Percentiles rank a stretch among this genome's conserved stretches.
These are phyloP conservation scores for Xerocomus cyaneibrunnescens DNA, from an alignment of 1,284 basidiomycete species.

Conservation along the genomic window DNA sequence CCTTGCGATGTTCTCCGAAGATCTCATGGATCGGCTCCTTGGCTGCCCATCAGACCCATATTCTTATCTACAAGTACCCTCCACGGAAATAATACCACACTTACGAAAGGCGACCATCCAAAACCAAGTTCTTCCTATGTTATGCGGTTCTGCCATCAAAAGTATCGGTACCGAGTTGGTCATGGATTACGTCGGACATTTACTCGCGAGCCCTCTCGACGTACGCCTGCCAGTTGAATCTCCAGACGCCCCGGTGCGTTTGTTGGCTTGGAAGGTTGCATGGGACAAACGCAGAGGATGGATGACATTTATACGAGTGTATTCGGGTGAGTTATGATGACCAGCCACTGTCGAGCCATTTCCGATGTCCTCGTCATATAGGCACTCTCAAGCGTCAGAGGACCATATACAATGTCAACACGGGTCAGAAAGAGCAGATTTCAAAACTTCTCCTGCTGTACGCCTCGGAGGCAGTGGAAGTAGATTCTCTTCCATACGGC, in stretches of 20 bases:
- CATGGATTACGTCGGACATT: constrained; percentile 78
- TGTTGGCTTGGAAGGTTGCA: constrained; percentile 86
- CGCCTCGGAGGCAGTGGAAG: constrained; percentile 76
- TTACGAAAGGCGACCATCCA: constrained; percentile 68
- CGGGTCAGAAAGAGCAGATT: constrained; percentile 69
- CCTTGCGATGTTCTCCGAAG: constrained; percentile 77
- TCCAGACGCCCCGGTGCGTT: constrained; percentile 51
- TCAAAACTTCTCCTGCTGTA: constrained; percentile 82
- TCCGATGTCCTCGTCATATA: constrained; percentile 31
- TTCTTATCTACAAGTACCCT: constrained; percentile 59
- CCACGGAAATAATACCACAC: constrained; percentile 53
- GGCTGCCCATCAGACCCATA: constrained; percentile 54
- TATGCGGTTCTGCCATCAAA: constrained; percentile 82
- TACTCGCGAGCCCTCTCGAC: constrained; percentile 79
- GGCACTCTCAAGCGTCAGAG: constrained; percentile 68
- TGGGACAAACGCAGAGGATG: constrained; percentile 86
- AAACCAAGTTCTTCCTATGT: constrained; percentile 71
- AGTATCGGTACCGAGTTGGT: constrained; percentile 81
- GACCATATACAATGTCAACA: constrained; percentile 64
- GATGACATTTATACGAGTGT: constrained; percentile 90
- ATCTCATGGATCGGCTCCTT: constrained; percentile 71
- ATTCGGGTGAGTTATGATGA: constrained; percentile 60
- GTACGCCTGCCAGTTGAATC: constrained; percentile 46
- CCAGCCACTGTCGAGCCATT: neutral
- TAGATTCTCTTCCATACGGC: constrained; percentile 78